phyloP scores from a whole-genome alignment of 2,329 filamentous ascomycete species.

The Zymoseptoria tritici region DNA sequence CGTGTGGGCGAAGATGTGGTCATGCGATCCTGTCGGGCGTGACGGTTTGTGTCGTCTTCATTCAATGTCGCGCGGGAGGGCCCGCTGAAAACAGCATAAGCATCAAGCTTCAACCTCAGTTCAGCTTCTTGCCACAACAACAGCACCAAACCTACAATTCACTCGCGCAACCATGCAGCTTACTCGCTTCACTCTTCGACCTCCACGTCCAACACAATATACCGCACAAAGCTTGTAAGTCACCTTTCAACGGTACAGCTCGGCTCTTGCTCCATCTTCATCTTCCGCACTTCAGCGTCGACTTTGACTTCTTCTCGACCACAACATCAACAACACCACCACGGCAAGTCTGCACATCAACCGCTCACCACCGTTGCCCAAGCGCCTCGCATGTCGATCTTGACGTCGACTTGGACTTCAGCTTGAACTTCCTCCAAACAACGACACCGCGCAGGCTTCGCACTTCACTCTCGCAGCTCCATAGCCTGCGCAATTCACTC shows the following conservation, averaged over 20 bases:
- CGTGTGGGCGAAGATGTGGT: not conserved
- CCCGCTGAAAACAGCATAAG: not conserved
- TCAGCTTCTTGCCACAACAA: not conserved
- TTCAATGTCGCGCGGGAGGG: not conserved
- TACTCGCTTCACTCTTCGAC: not conserved
- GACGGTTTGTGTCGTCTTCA: not conserved
- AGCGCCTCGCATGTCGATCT: too few relatives aligned
- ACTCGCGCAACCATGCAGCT: not conserved
- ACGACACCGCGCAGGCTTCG: too few relatives aligned
- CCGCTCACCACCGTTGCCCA: too few relatives aligned
- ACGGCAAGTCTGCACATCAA: too few relatives aligned
- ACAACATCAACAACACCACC: not conserved
- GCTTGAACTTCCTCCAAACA: too few relatives aligned
- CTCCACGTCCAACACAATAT: not conserved
- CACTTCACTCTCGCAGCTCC: too few relatives aligned
- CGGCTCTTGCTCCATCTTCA: not conserved
- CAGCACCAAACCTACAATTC: not conserved
- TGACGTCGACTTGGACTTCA: too few relatives aligned
- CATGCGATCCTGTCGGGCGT: not conserved
- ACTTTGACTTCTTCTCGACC: not conserved
- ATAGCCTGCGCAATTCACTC: not conserved
- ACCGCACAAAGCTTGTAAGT: not conserved
- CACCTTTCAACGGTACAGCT: not conserved
- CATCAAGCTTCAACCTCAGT: not conserved
- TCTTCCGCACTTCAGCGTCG: not conserved